Percentiles rank a stretch among this genome's conserved stretches.
Evolutionary conservation across 1,139 yeast species (phyloP).

Genomic region (Scheffersomyces segobiensis): DNA sequence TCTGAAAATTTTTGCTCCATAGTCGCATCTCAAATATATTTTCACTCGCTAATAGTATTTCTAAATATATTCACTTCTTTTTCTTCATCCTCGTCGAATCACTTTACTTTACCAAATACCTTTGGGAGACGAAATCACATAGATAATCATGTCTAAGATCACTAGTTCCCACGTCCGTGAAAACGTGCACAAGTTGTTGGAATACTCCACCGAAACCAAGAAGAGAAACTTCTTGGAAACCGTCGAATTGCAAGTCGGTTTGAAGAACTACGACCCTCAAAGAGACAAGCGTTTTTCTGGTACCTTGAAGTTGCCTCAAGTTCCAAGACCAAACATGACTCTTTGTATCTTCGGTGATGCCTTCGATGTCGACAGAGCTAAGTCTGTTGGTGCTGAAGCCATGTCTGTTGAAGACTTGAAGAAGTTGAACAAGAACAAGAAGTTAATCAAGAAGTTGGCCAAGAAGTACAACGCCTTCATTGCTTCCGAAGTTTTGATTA

Average conservation of each 20-base stretch:
- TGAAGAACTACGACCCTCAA: slow-evolving; percentile 99
- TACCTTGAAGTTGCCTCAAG: slow-evolving; percentile 96
- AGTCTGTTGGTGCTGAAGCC: slow-evolving; percentile 99
- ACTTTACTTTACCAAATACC: slow-evolving; percentile 43
- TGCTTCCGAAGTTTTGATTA: slow-evolving; percentile 98
- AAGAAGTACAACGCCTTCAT: slow-evolving; percentile 99
- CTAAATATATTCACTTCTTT: slow-evolving; percentile 3
- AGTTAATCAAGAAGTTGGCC: slow-evolving; percentile 98
- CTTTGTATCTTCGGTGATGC: slow-evolving; percentile 99
- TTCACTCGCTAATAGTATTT: not conserved
- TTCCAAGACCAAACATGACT: slow-evolving; percentile 99
- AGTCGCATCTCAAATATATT: not conserved
- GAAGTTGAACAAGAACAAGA: slow-evolving; percentile 99
- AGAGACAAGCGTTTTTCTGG: slow-evolving; percentile 99
- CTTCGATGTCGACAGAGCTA: slow-evolving; percentile 99
- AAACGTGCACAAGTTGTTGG: slow-evolving; percentile 90
- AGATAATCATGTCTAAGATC: slow-evolving; percentile 82
- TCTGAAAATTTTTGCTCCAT: not conserved
- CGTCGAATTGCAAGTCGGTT: slow-evolving; percentile 99
- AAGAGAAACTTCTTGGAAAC: slow-evolving; percentile 99
- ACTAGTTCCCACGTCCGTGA: slow-evolving; percentile 94
- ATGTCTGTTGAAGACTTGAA: slow-evolving; percentile 99
- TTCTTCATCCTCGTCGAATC: slow-evolving; percentile 54
- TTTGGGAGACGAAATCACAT: slow-evolving; percentile 68
- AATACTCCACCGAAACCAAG: slow-evolving; percentile 92